Evolutionary conservation across 2,329 filamentous ascomycete species (phyloP).

Genomic region (Ceratocystiopsis sp.): DNA sequence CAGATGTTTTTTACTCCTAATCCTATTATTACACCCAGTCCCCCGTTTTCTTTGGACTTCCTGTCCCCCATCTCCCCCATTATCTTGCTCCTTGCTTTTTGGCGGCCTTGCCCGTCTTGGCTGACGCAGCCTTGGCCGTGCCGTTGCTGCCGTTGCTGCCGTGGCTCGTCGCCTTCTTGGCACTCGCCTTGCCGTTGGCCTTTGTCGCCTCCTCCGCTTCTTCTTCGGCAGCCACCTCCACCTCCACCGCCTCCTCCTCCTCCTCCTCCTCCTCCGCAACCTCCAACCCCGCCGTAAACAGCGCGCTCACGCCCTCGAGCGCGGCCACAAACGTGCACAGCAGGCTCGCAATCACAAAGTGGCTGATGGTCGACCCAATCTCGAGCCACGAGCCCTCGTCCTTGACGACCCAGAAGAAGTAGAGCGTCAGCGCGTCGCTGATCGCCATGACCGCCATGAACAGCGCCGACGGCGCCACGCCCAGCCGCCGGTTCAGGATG

Average conservation of each 20-base stretch:
- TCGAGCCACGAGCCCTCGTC: conserved; percentile 96
- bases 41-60: no score
- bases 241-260: background rate
- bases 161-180: no score
- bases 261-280: conserved; percentile 22
- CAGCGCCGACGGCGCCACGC: conserved; percentile 70
- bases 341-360: conserved; percentile 83
- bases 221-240: no score
- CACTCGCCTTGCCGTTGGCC: no score
- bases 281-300: conserved; percentile 67
- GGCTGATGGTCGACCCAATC: conserved; percentile 90
- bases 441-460: conserved; percentile 92
- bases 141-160: no score
- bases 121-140: no score
- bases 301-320: conserved; percentile 69
- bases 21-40: no score
- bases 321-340: conserved; percentile 81
- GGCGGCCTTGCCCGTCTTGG: no score
- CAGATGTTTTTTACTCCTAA: no score
- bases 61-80: no score
- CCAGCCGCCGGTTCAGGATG: conserved; percentile 68
- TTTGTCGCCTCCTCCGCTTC: no score
- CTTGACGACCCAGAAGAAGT: conserved; percentile 95
- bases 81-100: no score
- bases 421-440: conserved; percentile 78